Evolutionary conservation across 768 basidiomycete genomes (phyloP).

Genomic region (Pholiota microspora): DNA sequence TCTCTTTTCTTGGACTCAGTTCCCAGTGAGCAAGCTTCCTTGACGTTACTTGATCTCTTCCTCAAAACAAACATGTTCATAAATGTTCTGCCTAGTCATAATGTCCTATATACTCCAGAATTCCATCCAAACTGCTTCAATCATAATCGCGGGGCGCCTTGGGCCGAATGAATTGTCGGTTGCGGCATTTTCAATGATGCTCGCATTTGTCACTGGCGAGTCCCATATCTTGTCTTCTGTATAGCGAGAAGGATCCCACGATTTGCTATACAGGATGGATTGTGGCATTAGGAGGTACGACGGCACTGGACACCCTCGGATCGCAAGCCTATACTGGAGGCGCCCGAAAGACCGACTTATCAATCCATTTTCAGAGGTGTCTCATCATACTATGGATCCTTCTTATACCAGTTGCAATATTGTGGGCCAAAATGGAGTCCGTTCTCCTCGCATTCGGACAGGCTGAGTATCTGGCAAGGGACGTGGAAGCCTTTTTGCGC

Average conservation of each 20-base stretch:
- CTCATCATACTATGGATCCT: conserved; percentile 61
- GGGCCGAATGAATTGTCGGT: conserved; percentile 70
- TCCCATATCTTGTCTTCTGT: conserved; percentile 28
- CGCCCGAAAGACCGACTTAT: conserved; percentile 56
- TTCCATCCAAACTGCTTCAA: conserved; percentile 65
- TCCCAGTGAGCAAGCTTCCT: conserved; percentile 43
- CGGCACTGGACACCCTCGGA: conserved; percentile 74
- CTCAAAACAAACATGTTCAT: background rate
- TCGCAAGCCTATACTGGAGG: conserved; percentile 77
- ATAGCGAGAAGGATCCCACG: conserved; percentile 49
- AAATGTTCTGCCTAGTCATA: conserved; percentile 43
- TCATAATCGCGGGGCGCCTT: conserved; percentile 63
- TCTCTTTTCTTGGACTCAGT: conserved; percentile 56
- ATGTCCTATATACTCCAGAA: conserved; percentile 73
- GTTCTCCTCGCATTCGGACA: conserved; percentile 65
- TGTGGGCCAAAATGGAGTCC: conserved; percentile 67
- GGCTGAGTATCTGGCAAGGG: conserved; percentile 48
- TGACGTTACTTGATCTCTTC: background rate
- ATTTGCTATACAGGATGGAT: conserved; percentile 59
- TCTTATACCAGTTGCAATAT: conserved; percentile 56
- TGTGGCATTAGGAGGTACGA: conserved; percentile 75
- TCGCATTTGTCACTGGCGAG: conserved; percentile 79
- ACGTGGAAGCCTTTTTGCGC: conserved; percentile 66
- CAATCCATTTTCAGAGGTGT: conserved; percentile 71
- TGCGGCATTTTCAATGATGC: conserved; percentile 72